phyloP scores from a whole-genome alignment of 495 filamentous ascomycete genomes.

The Monascus purpureus region DNA sequence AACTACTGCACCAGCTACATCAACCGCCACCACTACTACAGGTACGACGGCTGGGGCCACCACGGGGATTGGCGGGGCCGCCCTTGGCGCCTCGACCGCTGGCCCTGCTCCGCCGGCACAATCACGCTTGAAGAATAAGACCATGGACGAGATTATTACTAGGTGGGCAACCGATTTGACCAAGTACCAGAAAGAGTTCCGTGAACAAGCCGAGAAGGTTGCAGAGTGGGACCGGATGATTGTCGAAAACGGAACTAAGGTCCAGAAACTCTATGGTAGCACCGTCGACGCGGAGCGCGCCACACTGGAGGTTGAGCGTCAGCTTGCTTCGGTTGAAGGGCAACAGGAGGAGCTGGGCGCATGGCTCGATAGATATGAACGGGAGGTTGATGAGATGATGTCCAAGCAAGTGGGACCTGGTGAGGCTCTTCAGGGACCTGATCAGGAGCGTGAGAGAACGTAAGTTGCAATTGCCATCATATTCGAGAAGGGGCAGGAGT shows the following conservation, averaged over 20 bases:
- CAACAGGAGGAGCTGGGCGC: conserved; percentile 78
- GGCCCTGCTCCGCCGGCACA: conserved; percentile 64
- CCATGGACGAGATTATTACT: conserved; percentile 99
- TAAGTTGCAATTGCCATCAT: conserved; percentile 31
- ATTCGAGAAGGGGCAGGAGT: no score
- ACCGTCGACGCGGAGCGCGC: conserved; percentile 86
- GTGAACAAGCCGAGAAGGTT: conserved; percentile 72
- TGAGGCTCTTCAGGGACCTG: conserved; percentile 69
- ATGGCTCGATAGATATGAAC: conserved; percentile 81
- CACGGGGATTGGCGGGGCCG: conserved; percentile 17
- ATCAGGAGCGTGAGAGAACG: conserved; percentile 88
- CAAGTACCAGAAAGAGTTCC: conserved; percentile 93
- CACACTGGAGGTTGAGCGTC: conserved; percentile 80
- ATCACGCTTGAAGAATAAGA: conserved; percentile 90
- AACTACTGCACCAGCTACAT: conserved; percentile 9
- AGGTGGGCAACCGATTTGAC: conserved; percentile 89
- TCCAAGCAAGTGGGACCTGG: conserved; percentile 49
- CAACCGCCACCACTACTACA: conserved; percentile 9
- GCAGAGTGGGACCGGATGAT: conserved; percentile 83
- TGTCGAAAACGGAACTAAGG: conserved; percentile 84
- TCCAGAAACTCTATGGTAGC: conserved; percentile 71
- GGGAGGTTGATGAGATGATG: conserved; percentile 76
- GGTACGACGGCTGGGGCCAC: conserved; percentile 13
- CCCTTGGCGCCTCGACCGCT: conserved; percentile 53
- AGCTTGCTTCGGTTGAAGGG: conserved; percentile 72